Evolutionary conservation across 192 early-diverging fungal species (phyloP).

Genomic region (Podila verticillata): DNA sequence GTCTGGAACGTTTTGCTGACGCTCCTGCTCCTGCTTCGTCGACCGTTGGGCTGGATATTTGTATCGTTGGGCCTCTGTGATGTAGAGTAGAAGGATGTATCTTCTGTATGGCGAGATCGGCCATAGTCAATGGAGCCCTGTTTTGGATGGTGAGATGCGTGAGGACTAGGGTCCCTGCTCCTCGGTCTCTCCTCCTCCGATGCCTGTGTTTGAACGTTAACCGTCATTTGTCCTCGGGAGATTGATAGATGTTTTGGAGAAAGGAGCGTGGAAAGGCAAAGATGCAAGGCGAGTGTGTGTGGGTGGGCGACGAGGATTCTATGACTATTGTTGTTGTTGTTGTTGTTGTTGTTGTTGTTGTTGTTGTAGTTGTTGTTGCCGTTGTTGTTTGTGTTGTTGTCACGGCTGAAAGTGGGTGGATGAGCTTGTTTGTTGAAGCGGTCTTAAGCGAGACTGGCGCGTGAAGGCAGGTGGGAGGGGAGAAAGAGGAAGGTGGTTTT

Average conservation of each 20-base stretch:
- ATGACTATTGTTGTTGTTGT: no score
- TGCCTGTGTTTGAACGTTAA: not conserved
- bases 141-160: not conserved
- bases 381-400: no score
- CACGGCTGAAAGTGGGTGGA: no score
- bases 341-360: no score
- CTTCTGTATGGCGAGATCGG: not conserved
- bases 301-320: no score
- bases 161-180: not conserved
- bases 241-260: not conserved
- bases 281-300: no score
- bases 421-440: not conserved
- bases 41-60: no score
- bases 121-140: not conserved
- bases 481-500: not conserved
- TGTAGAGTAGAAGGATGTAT: not conserved
- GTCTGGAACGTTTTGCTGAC: no score
- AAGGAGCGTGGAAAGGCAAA: not conserved
- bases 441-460: not conserved
- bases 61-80: not conserved
- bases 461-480: not conserved
- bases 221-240: not conserved
- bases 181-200: not conserved
- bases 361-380: no score
- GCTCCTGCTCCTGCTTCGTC: no score